Base-by-base conservation (phyloP, 1,139 yeast genomes). In the Candida buenavistaensis region DNA sequence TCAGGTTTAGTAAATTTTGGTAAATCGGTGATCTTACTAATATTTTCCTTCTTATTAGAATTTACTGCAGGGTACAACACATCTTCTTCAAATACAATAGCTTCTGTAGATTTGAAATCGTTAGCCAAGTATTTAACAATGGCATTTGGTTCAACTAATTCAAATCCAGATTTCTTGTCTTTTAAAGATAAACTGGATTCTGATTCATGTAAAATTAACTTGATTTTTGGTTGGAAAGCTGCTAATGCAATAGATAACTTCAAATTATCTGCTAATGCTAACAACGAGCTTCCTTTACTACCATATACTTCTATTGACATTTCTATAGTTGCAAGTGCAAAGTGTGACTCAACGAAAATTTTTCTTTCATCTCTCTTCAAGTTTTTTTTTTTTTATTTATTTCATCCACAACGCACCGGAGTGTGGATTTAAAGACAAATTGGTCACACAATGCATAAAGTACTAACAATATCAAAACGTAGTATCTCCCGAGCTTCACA, bases 111-210 rank as follows among this genome's bases (percentile, higher is more conserved):
- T 5, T 54, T 45, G 41, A 72, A 80, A 46, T 74, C 78, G 14
- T 68, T 61, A 32, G 78, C 64, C 41, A 83, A 65, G 52, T 77
- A 87, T 57, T 82, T 79, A 39, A 87, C 89, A 40, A 89, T 83
- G 15, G 97, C 86, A 56, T 89, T 87, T 22, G 94, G 75, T 58
- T 88, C 96, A 42, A 75, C 64, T 46, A 89, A 70, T 47, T 72
- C 75, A 38, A 82, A 75, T 11, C 57, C 65, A 23, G 57, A 43
- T 48, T 49, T 56, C 45, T 57, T 54, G 46, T 64, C 62, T 29
- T 54, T 51, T 36, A 77, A 60, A 15, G 53, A 44, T 26, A 69
- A 54, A 21, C 32, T 32, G 8, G 34, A 28, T 12, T 26, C 30
- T 32, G 64, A 68, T 27, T 62, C 69, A 24, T 58, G 33, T 55